phyloP scores from a whole-genome alignment of 2,329 filamentous ascomycete genomes.

The Xylaria digitata region DNA sequence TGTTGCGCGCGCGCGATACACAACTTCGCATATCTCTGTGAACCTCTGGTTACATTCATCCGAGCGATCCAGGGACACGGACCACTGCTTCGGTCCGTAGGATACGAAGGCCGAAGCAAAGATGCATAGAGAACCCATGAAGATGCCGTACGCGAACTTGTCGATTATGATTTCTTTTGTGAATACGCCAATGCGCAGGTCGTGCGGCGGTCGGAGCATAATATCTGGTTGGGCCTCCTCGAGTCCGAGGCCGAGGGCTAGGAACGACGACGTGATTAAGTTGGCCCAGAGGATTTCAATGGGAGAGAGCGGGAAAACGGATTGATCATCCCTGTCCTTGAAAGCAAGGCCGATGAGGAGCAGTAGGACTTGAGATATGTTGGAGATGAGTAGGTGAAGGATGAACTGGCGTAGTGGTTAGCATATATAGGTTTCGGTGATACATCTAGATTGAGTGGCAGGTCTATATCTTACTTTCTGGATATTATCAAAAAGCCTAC shows the following conservation, averaged over 20 bases:
- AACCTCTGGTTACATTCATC: constrained; percentile 68
- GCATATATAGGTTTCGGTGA: not conserved
- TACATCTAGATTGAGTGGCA: not conserved
- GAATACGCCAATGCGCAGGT: constrained; percentile 70
- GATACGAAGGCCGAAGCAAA: constrained; percentile 70
- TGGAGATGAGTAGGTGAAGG: constrained; percentile 75
- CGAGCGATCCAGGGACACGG: constrained; percentile 39
- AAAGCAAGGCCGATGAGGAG: constrained; percentile 76
- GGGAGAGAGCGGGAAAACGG: constrained; percentile 77
- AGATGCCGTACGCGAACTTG: constrained; percentile 73
- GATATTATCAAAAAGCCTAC: constrained; percentile 77
- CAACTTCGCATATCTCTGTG: constrained; percentile 61
- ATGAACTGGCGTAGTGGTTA: constrained; percentile 59
- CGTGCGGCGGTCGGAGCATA: constrained; percentile 72
- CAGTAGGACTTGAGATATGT: constrained; percentile 76
- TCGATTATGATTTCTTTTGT: constrained; percentile 73
- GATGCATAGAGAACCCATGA: constrained; percentile 72
- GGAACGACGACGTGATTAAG: constrained; percentile 76
- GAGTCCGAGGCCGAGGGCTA: constrained; percentile 78
- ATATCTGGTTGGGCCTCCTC: constrained; percentile 77
- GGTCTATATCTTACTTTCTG: constrained; percentile 68
- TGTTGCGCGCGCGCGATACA: constrained; percentile 74
- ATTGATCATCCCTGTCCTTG: constrained; percentile 68
- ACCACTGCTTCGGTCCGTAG: constrained; percentile 52
- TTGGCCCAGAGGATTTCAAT: constrained; percentile 83